Conservation (phyloP, 2,329 filamentous ascomycete species). For the Botrytis sinoallii region DNA sequence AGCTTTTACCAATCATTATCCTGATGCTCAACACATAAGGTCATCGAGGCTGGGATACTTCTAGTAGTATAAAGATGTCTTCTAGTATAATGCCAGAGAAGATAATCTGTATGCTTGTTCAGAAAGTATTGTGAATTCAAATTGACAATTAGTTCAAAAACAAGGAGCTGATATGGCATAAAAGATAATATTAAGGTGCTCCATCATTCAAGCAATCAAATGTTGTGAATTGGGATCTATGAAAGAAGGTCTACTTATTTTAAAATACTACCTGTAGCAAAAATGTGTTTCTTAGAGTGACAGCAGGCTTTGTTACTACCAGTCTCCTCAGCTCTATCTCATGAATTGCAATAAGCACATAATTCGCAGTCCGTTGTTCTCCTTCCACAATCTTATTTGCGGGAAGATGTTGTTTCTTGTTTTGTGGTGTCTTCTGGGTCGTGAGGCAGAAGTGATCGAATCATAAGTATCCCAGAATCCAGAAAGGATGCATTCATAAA, state of each 20-base stretch:
- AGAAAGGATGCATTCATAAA: not conserved
- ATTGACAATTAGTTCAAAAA: not conserved
- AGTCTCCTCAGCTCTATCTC: not conserved
- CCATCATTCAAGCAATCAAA: fast-evolving
- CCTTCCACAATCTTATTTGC: fast-evolving
- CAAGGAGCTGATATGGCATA: not conserved
- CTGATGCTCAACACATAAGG: not conserved
- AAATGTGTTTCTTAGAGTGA: not conserved
- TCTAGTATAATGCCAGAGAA: not conserved
- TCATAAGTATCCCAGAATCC: not conserved
- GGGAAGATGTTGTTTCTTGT: not conserved
- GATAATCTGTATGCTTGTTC: not conserved
- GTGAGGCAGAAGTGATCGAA: not conserved
- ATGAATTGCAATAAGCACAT: not conserved
- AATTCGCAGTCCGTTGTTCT: not conserved
- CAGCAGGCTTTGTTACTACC: not conserved
- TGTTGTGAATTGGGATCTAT: fast-evolving
- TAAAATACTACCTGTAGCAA: not conserved
- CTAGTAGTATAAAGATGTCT: not conserved
- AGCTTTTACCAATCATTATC: too few relatives aligned
- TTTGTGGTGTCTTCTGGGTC: fast-evolving
- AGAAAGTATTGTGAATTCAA: not conserved
- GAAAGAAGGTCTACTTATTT: not conserved
- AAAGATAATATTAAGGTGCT: not conserved
- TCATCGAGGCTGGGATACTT: fast-evolving